phyloP scores from a whole-genome alignment of 345 rosid species.

The Stellera chamaejasme region DNA sequence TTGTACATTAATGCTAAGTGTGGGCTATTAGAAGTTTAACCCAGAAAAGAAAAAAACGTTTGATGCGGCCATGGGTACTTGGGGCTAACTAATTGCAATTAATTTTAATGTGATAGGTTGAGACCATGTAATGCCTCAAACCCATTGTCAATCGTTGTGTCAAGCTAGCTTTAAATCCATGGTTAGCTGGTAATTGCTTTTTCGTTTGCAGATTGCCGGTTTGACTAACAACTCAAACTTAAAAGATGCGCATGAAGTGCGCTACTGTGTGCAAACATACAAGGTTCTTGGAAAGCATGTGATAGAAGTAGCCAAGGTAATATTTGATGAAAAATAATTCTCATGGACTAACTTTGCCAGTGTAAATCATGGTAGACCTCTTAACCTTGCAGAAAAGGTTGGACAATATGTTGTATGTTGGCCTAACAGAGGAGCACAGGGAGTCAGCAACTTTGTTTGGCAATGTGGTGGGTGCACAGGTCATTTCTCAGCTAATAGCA shows the following conservation, averaged over 20 bases:
- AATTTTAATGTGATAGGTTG: background rate
- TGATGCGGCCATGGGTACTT: too few relatives aligned
- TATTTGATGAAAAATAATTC: constrained; percentile 1
- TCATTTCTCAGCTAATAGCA: constrained; percentile 57
- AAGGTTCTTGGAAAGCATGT: constrained; percentile 64
- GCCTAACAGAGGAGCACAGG: constrained; percentile 85
- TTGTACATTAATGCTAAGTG: too few relatives aligned
- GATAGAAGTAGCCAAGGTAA: constrained; percentile 90
- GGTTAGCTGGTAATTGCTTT: background rate
- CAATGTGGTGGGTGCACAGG: constrained; percentile 87
- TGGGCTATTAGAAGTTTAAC: too few relatives aligned
- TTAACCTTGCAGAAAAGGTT: constrained; percentile 85
- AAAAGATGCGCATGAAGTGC: constrained; percentile 71
- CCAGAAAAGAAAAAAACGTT: too few relatives aligned
- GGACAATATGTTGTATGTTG: constrained; percentile 88
- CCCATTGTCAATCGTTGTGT: too few relatives aligned
- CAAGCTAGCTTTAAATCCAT: background rate
- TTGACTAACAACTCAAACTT: constrained; percentile 83
- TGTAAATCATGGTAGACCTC: constrained; percentile 36
- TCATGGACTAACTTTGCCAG: background rate
- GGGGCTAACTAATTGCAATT: too few relatives aligned
- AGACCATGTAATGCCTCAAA: background rate
- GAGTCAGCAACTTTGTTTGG: constrained; percentile 96
- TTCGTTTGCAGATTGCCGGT: constrained; percentile 70
- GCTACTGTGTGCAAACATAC: constrained; percentile 72